A percentile compares a stretch with the other conserved stretches of the same genome.
Conservation (phyloP, 2,329 filamentous ascomycete species). For the Aureobasidium sp. region DNA sequence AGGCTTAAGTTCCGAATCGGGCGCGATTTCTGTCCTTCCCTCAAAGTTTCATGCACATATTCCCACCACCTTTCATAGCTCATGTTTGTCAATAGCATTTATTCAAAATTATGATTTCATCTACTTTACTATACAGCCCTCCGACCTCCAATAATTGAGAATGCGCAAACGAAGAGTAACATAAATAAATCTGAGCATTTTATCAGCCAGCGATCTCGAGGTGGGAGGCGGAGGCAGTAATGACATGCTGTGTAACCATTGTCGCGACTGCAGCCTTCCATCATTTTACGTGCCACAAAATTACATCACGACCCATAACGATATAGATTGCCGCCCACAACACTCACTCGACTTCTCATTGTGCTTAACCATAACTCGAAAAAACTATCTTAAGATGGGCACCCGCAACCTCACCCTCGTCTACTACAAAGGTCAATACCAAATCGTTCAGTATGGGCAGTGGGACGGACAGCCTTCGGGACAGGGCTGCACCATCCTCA, state of each 20-base stretch:
- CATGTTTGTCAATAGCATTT: not conserved
- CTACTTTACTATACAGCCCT: too few relatives aligned
- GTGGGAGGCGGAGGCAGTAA: not conserved
- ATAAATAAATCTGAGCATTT: too few relatives aligned
- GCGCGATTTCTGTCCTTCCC: not conserved
- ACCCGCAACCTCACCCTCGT: slow-evolving; percentile 20
- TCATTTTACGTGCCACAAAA: not conserved
- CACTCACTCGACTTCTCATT: too few relatives aligned
- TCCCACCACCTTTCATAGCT: not conserved
- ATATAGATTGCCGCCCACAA: not conserved
- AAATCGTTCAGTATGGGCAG: slow-evolving; percentile 26
- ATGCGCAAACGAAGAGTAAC: too few relatives aligned
- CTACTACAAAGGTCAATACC: slow-evolving; percentile 20
- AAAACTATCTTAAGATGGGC: slow-evolving; percentile 15
- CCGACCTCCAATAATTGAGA: too few relatives aligned
- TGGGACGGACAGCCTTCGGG: slow-evolving; percentile 25
- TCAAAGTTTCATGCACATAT: not conserved
- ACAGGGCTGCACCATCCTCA: slow-evolving; percentile 22
- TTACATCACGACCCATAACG: not conserved
- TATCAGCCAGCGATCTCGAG: too few relatives aligned
- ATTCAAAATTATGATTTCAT: not conserved
- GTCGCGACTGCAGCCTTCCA: not conserved
- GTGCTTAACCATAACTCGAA: not conserved
- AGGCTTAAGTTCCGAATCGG: not conserved
- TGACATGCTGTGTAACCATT: not conserved